Percentiles rank a stretch among this genome's conserved stretches.
Evolutionary conservation across 257 asterid genomes (phyloP).

Genomic region (Solanum piurae): DNA sequence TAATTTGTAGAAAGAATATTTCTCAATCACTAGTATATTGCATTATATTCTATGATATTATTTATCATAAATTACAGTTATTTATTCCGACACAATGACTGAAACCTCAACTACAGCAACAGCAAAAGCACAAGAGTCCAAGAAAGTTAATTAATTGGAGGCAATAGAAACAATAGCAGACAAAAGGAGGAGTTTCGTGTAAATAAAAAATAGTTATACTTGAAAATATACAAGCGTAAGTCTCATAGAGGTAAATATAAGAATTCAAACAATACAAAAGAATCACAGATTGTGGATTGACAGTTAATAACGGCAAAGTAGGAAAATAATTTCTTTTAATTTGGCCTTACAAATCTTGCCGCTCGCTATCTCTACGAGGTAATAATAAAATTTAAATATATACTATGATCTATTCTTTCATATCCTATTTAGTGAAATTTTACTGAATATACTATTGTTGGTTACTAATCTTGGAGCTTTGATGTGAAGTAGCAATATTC

Average conservation of each 20-base stretch:
- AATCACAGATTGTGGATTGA: background rate
- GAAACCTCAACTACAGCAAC: background rate
- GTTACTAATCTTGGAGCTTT: background rate
- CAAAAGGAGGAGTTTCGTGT: background rate
- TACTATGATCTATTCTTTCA: no score
- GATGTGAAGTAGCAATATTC: background rate
- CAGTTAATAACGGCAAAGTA: background rate
- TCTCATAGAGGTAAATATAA: background rate
- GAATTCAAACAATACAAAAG: background rate
- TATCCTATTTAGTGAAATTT: no score
- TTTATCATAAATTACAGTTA: background rate
- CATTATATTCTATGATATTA: background rate
- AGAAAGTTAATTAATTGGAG: background rate
- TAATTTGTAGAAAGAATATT: background rate
- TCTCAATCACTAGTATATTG: background rate
- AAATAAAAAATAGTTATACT: background rate
- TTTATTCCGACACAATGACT: background rate
- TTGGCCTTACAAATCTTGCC: background rate
- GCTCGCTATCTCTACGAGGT: accelerated
- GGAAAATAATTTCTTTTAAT: no score
- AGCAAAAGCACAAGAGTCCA: background rate
- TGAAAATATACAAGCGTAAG: background rate
- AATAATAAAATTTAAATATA: no score
- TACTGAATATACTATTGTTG: no score
- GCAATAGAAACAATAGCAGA: background rate